Evolutionary conservation across 2,329 filamentous ascomycete species (phyloP).

Genomic region (Fusarium goolgardi): DNA sequence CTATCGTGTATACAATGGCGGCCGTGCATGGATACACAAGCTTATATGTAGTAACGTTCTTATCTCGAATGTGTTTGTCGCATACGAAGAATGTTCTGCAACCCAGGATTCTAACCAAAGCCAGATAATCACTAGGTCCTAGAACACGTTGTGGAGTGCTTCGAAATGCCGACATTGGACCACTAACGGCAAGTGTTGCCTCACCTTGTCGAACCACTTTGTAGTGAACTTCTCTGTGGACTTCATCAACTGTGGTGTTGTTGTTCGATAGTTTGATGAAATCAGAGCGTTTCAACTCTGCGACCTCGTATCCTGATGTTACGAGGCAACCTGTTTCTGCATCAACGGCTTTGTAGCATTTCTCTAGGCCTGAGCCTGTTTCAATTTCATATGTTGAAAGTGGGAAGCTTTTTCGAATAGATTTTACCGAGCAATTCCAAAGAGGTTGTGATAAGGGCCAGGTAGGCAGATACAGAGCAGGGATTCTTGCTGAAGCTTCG

Average conservation of each 20-base stretch:
- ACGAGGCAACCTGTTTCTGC: slow-evolving; percentile 12
- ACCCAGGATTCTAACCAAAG: slow-evolving; percentile 4
- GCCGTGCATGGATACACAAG: slow-evolving; percentile 12
- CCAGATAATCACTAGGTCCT: neutral
- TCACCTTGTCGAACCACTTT: neutral
- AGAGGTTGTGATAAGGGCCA: neutral
- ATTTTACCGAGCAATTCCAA: neutral
- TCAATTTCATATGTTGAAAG: neutral
- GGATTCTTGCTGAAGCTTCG: neutral
- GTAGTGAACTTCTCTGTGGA: neutral
- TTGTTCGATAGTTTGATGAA: neutral
- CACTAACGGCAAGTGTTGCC: slow-evolving; percentile 9
- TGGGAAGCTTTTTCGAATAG: neutral
- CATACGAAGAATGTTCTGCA: slow-evolving; percentile 12
- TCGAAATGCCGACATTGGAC: slow-evolving; percentile 4
- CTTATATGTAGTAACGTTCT: neutral
- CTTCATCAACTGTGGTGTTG: neutral
- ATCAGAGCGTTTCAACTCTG: neutral
- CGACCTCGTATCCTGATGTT: slow-evolving; percentile 16
- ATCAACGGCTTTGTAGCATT: slow-evolving; percentile 5
- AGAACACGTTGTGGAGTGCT: neutral
- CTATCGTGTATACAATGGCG: neutral
- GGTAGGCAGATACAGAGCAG: neutral
- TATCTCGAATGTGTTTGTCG: neutral
- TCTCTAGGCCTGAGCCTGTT: neutral